Percentiles rank a stretch among this genome's conserved stretches.
Evolutionary conservation across 768 basidiomycete genomes (phyloP).

Genomic region (Fibroporia radiculosa): DNA sequence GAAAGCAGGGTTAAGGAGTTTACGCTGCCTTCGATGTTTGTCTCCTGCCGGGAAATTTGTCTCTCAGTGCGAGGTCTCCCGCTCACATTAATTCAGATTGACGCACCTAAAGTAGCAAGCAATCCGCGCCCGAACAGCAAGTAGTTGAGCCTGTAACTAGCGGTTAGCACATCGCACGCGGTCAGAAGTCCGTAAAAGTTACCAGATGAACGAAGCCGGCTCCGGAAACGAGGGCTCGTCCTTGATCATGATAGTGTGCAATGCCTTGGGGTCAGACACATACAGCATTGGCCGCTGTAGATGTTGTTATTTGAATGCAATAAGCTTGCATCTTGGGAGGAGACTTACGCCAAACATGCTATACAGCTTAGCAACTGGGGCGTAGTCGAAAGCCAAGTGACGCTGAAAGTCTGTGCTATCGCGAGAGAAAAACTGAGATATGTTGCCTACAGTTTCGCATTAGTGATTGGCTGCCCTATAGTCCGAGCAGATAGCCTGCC

Average conservation of each 20-base stretch:
- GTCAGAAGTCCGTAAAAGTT: not conserved
- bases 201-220: constrained; percentile 12
- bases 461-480: too few relatives aligned
- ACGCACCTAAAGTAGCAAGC: constrained; percentile 18
- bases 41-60: constrained; percentile 14
- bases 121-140: constrained; percentile 18
- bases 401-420: constrained; percentile 13
- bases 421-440: constrained; percentile 6
- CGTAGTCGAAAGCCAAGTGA: constrained; percentile 12
- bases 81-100: too few relatives aligned
- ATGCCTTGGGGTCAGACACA: constrained; percentile 37
- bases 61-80: not conserved
- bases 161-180: not conserved
- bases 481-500: too few relatives aligned
- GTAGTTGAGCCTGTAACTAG: constrained; percentile 7
- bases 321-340: too few relatives aligned
- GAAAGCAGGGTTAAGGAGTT: constrained; percentile 25
- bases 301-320: too few relatives aligned
- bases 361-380: constrained; percentile 10
- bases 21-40: constrained; percentile 23
- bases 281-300: constrained; percentile 27
- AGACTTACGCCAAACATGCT: constrained; percentile 10
- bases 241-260: constrained; percentile 39
- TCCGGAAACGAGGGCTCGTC: constrained; percentile 21
- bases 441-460: constrained; percentile 11